phyloP scores from a whole-genome alignment of 73 alveolate genomes.

The Uronychia setigera region DNA sequence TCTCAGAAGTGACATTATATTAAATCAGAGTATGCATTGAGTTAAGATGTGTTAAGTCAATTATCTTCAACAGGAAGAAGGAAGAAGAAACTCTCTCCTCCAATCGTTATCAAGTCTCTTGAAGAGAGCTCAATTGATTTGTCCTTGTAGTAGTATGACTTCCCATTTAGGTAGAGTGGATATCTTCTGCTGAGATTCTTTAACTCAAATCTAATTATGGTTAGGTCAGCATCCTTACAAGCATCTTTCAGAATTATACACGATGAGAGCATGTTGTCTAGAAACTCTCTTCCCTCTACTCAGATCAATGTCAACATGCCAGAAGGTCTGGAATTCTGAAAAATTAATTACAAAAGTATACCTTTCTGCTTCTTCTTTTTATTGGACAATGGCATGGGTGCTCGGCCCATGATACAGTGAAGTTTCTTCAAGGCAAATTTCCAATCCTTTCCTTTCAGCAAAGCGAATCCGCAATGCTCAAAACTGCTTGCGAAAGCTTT shows the following conservation, averaged over 20 bases:
- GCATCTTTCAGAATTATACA: slow-evolving; percentile 73
- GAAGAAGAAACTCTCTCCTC: slow-evolving; percentile 61
- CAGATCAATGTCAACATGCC: slow-evolving; percentile 88
- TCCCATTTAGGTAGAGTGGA: slow-evolving; percentile 77
- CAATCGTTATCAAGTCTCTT: slow-evolving; percentile 40
- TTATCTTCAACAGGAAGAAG: slow-evolving; percentile 53
- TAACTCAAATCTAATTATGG: slow-evolving; percentile 71
- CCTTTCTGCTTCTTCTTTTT: too few relatives aligned
- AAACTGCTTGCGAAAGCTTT: background rate
- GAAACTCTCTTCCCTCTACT: slow-evolving; percentile 77
- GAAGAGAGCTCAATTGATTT: slow-evolving; percentile 41
- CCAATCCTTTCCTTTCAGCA: slow-evolving; percentile 84
- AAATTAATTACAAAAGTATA: background rate
- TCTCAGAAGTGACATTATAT: background rate
- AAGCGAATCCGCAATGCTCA: slow-evolving; percentile 73
- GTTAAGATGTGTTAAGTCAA: too few relatives aligned
- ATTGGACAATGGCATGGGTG: slow-evolving; percentile 45
- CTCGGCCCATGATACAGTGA: slow-evolving; percentile 78
- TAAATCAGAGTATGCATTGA: too few relatives aligned
- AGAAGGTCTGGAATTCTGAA: slow-evolving; percentile 18
- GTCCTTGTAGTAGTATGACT: slow-evolving; percentile 66
- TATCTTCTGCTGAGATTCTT: slow-evolving; percentile 75
- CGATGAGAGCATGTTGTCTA: slow-evolving; percentile 84
- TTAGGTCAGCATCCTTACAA: slow-evolving; percentile 3
- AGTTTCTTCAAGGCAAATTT: slow-evolving; percentile 75